These are phyloP conservation scores for Lichtheimia ramosa DNA, from an alignment of 371 early-diverging fungal genomes.

Conservation along the genomic window DNA sequence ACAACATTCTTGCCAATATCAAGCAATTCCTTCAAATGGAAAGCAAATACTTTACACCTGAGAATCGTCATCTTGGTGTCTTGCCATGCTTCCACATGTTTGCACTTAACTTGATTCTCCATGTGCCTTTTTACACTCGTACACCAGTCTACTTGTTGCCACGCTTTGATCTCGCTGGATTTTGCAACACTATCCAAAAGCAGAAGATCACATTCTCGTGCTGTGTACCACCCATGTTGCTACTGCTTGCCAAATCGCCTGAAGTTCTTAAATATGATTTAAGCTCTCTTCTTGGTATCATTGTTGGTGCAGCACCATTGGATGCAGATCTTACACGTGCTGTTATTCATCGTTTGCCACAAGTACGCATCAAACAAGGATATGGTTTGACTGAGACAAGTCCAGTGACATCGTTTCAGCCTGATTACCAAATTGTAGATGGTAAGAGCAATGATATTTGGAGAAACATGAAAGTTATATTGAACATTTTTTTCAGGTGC, in stretches of 20 bases:
- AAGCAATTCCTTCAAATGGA: slow-evolving; percentile 49
- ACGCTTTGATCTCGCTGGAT: slow-evolving; percentile 63
- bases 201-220: slow-evolving; percentile 60
- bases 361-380: slow-evolving; percentile 35
- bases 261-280: slow-evolving; percentile 66
- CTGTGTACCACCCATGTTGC: slow-evolving; percentile 81
- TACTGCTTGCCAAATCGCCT: slow-evolving; percentile 65
- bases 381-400: slow-evolving; percentile 70
- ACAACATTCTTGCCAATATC: slow-evolving; percentile 74
- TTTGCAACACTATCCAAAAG: slow-evolving; percentile 57
- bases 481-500: slow-evolving; percentile 37
- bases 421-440: slow-evolving; percentile 6
- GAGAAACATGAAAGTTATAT: neutral
- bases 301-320: slow-evolving; percentile 86
- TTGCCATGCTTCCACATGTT: slow-evolving; percentile 81
- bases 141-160: slow-evolving; percentile 58
- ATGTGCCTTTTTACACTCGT: slow-evolving; percentile 31
- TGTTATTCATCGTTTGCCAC: slow-evolving; percentile 45
- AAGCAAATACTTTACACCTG: neutral
- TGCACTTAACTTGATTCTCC: slow-evolving; percentile 26
- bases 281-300: slow-evolving; percentile 51
- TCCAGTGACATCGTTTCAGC: slow-evolving; percentile 19
- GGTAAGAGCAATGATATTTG: neutral
- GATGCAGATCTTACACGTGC: slow-evolving; percentile 49
- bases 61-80: slow-evolving; percentile 40